phyloP scores from a whole-genome alignment of 1,284 basidiomycete genomes.

The Ganoderma meredithae region DNA sequence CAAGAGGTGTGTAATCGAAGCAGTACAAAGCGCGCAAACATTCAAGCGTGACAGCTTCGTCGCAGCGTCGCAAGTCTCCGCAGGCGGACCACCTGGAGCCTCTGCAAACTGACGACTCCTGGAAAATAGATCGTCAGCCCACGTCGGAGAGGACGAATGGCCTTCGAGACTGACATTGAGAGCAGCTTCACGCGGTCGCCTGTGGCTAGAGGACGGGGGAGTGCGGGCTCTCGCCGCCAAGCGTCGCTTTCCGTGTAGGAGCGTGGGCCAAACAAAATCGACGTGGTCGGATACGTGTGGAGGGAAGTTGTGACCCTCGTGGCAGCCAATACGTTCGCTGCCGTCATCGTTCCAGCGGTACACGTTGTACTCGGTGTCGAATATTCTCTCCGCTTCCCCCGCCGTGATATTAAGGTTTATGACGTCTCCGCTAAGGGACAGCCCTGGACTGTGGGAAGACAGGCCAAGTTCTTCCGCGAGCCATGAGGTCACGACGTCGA shows the following conservation, averaged over 20 bases:
- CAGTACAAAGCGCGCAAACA: conserved; percentile 30
- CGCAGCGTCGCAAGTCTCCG: conserved; percentile 19
- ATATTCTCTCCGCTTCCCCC: conserved; percentile 51
- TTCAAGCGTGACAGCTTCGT: conserved; percentile 24
- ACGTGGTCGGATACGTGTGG: conserved; percentile 36
- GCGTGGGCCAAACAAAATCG: conserved; percentile 35
- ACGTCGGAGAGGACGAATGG: neutral
- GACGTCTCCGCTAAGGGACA: conserved; percentile 48
- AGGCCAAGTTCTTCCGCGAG: conserved; percentile 39
- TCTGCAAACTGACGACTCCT: neutral
- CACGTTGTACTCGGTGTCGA: conserved; percentile 53
- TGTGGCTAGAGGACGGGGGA: too few relatives aligned
- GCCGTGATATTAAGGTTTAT: conserved; percentile 51
- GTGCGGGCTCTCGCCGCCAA: neutral
- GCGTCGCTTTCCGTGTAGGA: conserved; percentile 1
- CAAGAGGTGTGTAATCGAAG: conserved; percentile 20
- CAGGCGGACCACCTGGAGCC: neutral
- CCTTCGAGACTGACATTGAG: neutral
- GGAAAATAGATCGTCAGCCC: neutral
- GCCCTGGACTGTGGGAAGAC: conserved; percentile 37
- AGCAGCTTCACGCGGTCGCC: neutral
- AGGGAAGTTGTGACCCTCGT: conserved; percentile 34
- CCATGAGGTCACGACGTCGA: conserved; percentile 45
- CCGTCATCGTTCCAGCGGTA: conserved; percentile 47
- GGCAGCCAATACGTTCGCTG: conserved; percentile 41